Evolutionary conservation across 1,284 basidiomycete species (phyloP), one percentile per base, ranked within the genome.

Genomic region (Heterobasidion irregulare): DNA sequence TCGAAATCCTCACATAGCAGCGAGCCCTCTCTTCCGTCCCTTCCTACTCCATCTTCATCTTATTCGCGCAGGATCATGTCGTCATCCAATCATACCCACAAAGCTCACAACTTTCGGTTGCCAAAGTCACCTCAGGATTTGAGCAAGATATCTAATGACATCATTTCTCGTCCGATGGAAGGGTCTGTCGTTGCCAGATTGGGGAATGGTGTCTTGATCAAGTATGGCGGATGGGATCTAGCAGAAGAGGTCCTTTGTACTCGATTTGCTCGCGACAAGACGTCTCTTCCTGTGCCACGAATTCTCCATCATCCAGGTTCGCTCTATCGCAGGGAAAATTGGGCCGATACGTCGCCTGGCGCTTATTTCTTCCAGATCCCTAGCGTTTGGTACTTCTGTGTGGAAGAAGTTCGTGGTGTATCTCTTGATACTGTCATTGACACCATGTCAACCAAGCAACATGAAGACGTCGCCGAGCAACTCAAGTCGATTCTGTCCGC

Each of bases 391-490:
- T 58, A 53, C 33, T 36, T 58, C 43, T 58, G 52, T 52, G 63
- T 63, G 62, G 58, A 65, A 36, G 47, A 61, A 52, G 33, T 41
- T 47, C 56, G 53, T 35, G 64, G 64, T 12, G 59, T 62, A 8
- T 57, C 62, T 9, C 56, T 65, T n/a, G 57, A 63, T 46, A 53
- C 33, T 4, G 57, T 58, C 32, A 47, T 58, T 18, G 59, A 63
- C 45, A 56, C 56, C 34, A 57, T 65, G 60, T 53, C 63, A 13
- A 52, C 47, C 10, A 45, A 44, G 8, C 50, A 65, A 50, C 63
- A 65, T 35, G 57, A 62, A 41, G 56, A 61, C 54, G 53, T 66
- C 52, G 63, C 62, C 32, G 44, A 55, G 8, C 63, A 65, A 50
- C 56, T 64, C 45, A 43, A 34, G 16, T 45, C 36, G 45, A 46